Evolutionary conservation across 169 alveolate species (phyloP).

Genomic region (Eimeria necatrix): DNA sequence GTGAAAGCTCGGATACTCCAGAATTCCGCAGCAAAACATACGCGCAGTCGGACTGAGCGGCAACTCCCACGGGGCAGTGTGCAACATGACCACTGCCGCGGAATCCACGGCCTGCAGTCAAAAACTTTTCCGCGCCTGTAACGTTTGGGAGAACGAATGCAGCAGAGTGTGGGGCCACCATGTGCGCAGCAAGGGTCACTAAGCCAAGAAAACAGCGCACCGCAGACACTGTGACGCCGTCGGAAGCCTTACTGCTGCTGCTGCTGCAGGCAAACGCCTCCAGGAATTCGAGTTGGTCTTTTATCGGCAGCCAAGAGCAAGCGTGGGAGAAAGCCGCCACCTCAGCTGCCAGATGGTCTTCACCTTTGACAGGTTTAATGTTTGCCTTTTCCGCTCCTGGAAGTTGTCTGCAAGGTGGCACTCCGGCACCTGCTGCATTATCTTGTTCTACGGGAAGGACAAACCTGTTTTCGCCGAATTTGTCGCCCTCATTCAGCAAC

Average conservation of each 20-base stretch:
- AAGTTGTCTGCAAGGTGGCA: background rate
- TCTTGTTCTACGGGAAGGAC: background rate
- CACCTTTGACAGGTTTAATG: background rate
- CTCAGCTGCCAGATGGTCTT: background rate
- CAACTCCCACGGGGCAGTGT: background rate
- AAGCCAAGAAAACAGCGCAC: slow-evolving; percentile 24
- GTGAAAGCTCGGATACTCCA: background rate
- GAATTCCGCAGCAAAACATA: background rate
- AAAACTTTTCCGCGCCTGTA: background rate
- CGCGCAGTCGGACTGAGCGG: no score
- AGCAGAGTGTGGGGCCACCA: slow-evolving; percentile 30
- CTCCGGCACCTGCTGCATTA: background rate
- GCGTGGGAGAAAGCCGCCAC: slow-evolving; percentile 32
- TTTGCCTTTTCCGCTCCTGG: background rate
- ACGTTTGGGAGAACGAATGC: background rate
- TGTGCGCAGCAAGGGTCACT: slow-evolving; percentile 40
- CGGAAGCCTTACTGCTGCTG: slow-evolving; percentile 17
- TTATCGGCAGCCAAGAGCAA: slow-evolving; percentile 21
- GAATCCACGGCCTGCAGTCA: background rate
- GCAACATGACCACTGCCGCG: background rate
- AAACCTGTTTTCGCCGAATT: background rate
- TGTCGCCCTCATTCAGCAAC: background rate
- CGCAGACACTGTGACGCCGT: background rate
- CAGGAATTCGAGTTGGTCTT: slow-evolving; percentile 6
- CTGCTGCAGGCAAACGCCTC: slow-evolving; percentile 49